Base-by-base conservation (phyloP, 371 early-diverging fungal genomes). In the Blakeslea trispora region DNA sequence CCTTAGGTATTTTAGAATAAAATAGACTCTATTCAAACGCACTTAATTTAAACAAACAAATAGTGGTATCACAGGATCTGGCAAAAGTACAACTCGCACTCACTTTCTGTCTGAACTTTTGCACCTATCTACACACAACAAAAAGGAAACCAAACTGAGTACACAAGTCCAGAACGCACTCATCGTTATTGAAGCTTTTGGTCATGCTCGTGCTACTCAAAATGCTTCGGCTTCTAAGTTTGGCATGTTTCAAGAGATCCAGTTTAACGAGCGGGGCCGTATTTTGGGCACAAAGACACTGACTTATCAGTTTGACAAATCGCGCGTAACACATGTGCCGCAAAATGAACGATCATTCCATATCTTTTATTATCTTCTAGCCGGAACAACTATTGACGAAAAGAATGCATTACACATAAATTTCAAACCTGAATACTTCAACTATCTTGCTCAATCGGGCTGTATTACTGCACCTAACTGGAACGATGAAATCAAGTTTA, bases 301-400 rank as follows among this genome's bases (percentile, higher is more conserved):
- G 37, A 86, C 91, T 13, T 98, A 90, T 69, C 81, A 92, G 19
- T 84, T 98, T 42, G 98, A 99, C 67, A 82, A 88, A 42, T 71
- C 83, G 50, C 77, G 95, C 45, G 84, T 93, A 3, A 84, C 86
- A 13, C 63, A 77, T 13, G 70, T 77, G 14, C 72, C 71, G 23
- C 54, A 80, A n/a, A 85, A 83, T 51, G 61, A 63, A 50, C 79
- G 91, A 50, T 91, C 85, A 45, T 97, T 94, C 69, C 91, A 97
- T 68, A 87, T 93, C 31, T 95, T 98, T 62, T 92, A 96, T 64
- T 85, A 91, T 31, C 79, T 96, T 50, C 78, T 84, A 61, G 78
- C 81, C 40, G 84, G 83, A 34, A 75, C 73, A n/a, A 79, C 59
- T 11, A 49, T 58, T 13, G 75, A 67, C 39, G 81, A 72, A 63